Evolutionary conservation across 441 rosid species (phyloP).

Genomic region (Macaranga tanarius): DNA sequence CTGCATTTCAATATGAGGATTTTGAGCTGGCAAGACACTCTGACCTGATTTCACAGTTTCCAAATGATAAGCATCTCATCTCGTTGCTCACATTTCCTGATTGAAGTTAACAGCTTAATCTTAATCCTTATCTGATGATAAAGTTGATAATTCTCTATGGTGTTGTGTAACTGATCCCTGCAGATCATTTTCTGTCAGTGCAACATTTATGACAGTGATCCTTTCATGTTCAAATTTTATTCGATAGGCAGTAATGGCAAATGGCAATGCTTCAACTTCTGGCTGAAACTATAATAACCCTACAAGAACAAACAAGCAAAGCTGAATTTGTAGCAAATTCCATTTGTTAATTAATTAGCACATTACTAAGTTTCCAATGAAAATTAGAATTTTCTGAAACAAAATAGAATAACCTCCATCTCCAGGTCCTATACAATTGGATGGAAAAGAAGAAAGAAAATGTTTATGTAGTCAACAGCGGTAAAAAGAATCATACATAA

Average conservation of each 20-base stretch:
- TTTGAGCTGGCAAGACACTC: conserved; percentile 71
- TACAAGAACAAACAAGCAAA: conserved; percentile 35
- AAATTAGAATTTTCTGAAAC: conserved; percentile 75
- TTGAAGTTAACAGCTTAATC: no score
- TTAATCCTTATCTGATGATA: no score
- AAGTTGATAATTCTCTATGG: no score
- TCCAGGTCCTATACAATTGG: conserved; percentile 64
- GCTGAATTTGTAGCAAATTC: neutral
- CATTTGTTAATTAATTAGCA: neutral
- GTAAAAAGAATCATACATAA: neutral
- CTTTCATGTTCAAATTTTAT: no score
- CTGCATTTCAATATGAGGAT: conserved; percentile 89
- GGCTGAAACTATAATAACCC: conserved; percentile 98
- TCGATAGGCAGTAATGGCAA: conserved; percentile 60
- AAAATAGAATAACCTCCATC: conserved; percentile 79
- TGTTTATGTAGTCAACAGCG: neutral
- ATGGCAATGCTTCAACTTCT: conserved; percentile 95
- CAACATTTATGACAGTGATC: no score
- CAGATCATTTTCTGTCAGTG: no score
- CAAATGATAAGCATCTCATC: conserved; percentile 46
- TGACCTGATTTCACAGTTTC: conserved; percentile 56
- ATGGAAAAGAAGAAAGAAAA: neutral
- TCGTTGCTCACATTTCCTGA: conserved; percentile 52
- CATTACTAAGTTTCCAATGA: neutral
- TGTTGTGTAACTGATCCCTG: no score